phyloP scores from a whole-genome alignment of 2,329 filamentous ascomycete species.

The Ceratocystis cubensis region DNA sequence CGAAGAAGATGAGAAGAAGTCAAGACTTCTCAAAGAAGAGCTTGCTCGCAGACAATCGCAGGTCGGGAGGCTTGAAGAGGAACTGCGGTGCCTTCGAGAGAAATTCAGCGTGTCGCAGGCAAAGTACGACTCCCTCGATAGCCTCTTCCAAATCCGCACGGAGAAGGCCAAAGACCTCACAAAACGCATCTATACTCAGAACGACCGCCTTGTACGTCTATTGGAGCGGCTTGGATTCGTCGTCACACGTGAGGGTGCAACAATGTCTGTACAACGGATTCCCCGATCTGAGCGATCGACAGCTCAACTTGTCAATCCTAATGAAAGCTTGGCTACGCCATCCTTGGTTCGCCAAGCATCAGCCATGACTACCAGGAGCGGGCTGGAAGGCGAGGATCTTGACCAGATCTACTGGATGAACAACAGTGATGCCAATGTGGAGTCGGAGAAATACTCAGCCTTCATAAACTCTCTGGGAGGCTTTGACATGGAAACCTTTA shows the following conservation, averaged over 20 bases:
- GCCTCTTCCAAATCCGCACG: slow-evolving; percentile 56
- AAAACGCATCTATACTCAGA: slow-evolving; percentile 68
- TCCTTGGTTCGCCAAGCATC: slow-evolving; percentile 43
- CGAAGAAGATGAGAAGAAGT: slow-evolving; percentile 61
- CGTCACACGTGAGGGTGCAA: slow-evolving; percentile 58
- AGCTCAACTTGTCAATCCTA: slow-evolving; percentile 37
- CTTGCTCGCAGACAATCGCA: slow-evolving; percentile 65
- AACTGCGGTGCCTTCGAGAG: slow-evolving; percentile 55
- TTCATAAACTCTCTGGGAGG: slow-evolving; percentile 62
- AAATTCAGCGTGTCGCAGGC: slow-evolving; percentile 45
- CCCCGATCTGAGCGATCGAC: slow-evolving; percentile 47
- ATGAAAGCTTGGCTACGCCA: slow-evolving; percentile 35
- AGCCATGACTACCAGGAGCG: slow-evolving; percentile 40
- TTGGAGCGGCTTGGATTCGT: slow-evolving; percentile 80
- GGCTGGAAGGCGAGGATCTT: slow-evolving; percentile 52
- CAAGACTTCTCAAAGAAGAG: slow-evolving; percentile 54
- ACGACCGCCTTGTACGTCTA: slow-evolving; percentile 69
- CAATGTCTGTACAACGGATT: slow-evolving; percentile 63
- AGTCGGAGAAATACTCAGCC: slow-evolving; percentile 59
- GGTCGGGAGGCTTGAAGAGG: slow-evolving; percentile 62
- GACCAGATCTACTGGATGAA: slow-evolving; percentile 75
- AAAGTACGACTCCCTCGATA: slow-evolving; percentile 38
- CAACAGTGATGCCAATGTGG: slow-evolving; percentile 46
- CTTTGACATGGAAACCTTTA: slow-evolving; percentile 75
- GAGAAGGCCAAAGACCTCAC: slow-evolving; percentile 70